A percentile compares a stretch with the other conserved stretches of the same genome.
Evolutionary conservation across 495 filamentous ascomycete genomes (phyloP).

Genomic region (Penicillium tannophilum): DNA sequence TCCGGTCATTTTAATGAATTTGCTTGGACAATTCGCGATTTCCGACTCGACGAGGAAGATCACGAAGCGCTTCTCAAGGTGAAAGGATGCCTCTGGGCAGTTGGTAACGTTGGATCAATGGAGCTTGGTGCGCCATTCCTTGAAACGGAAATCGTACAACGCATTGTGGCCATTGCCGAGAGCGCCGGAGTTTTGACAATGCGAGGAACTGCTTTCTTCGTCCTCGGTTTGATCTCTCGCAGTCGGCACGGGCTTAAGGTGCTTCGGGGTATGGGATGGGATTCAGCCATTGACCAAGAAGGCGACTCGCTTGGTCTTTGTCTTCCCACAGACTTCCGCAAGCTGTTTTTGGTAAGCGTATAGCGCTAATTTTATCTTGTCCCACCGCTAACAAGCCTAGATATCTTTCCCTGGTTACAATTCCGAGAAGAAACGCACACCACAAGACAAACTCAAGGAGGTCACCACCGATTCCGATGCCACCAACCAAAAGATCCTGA

Average conservation of each 20-base stretch:
- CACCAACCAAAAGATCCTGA: constrained; percentile 71
- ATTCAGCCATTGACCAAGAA: constrained; percentile 80
- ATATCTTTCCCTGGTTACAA: constrained; percentile 42
- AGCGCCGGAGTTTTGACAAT: constrained; percentile 84
- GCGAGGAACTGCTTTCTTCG: constrained; percentile 94
- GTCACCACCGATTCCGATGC: constrained; percentile 63
- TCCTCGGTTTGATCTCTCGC: constrained; percentile 86
- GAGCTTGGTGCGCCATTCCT: constrained; percentile 93
- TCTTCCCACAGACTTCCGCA: constrained; percentile 75
- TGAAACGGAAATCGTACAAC: constrained; percentile 78
- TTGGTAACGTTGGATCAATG: constrained; percentile 98
- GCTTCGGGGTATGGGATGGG: constrained; percentile 84
- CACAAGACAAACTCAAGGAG: constrained; percentile 44
- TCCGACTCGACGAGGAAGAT: constrained; percentile 80
- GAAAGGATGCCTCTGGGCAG: constrained; percentile 96
- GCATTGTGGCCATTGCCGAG: constrained; percentile 85
- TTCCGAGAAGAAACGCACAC: constrained; percentile 38
- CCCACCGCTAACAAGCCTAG: constrained; percentile 23
- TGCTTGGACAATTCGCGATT: constrained; percentile 80
- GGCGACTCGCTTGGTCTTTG: constrained; percentile 85
- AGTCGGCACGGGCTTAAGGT: constrained; percentile 92
- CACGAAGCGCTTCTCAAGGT: constrained; percentile 87
- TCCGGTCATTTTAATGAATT: constrained; percentile 98
- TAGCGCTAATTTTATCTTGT: constrained; percentile 13
- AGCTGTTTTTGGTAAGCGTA: constrained; percentile 67